phyloP scores from a whole-genome alignment of 2,329 filamentous ascomycete genomes.

The Didymellaceae sp. region DNA sequence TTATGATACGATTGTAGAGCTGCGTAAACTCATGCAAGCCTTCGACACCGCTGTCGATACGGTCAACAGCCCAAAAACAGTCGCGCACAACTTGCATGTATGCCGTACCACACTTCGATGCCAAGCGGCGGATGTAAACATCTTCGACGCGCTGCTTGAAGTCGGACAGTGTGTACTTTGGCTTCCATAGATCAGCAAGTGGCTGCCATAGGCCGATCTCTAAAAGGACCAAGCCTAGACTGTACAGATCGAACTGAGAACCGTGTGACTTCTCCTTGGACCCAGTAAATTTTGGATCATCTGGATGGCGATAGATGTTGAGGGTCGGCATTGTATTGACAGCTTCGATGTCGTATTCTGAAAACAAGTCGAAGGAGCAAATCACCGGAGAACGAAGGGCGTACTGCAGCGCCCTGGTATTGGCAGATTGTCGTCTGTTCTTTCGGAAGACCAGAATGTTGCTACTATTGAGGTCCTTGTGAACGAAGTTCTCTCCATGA shows the following conservation, averaged over 20 bases:
- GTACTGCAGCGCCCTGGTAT: conserved; percentile 49
- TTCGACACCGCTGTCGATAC: conserved; percentile 34
- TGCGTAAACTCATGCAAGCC: conserved; percentile 42
- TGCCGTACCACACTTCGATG: conserved; percentile 72
- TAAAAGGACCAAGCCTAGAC: conserved; percentile 73
- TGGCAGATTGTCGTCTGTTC: conserved; percentile 53
- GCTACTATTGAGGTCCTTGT: conserved; percentile 72
- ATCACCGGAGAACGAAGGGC: conserved; percentile 73
- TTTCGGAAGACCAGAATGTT: conserved; percentile 70
- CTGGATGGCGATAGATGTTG: conserved; percentile 72
- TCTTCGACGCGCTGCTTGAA: conserved; percentile 70
- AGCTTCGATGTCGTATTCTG: conserved; percentile 59
- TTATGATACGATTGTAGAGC: conserved; percentile 55
- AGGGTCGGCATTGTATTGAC: conserved; percentile 49
- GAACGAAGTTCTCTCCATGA: conserved; percentile 71
- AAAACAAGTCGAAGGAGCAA: conserved; percentile 78
- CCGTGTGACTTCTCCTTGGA: conserved; percentile 36
- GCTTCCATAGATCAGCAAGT: conserved; percentile 64
- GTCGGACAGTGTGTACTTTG: conserved; percentile 65
- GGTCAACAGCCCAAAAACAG: conserved; percentile 73
- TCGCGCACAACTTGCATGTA: conserved; percentile 78
- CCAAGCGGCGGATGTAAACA: conserved; percentile 68
- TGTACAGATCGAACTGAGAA: conserved; percentile 69
- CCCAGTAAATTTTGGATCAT: conserved; percentile 53
- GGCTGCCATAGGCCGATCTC: conserved; percentile 79